phyloP scores from a whole-genome alignment of 148 eudicot genomes.

The Euryodendron excelsum region DNA sequence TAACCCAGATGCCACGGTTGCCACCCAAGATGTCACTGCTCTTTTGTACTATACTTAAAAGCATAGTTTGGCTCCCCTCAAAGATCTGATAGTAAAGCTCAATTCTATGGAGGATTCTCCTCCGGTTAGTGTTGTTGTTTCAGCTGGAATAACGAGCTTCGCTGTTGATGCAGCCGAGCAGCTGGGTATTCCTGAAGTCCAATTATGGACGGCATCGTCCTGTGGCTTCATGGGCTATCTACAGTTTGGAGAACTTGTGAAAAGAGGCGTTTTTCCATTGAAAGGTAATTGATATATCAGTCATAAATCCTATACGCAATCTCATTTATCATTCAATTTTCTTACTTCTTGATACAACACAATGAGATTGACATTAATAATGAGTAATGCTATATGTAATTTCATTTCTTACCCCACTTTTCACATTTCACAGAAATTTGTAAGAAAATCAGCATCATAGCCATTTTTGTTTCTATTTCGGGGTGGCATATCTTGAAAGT shows the following conservation, averaged over 20 bases:
- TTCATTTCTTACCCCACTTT: too few species aligned
- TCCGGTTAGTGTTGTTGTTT: slow-evolving; percentile 9
- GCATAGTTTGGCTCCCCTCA: background rate
- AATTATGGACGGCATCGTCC: slow-evolving; percentile 14
- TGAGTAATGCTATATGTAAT: too few species aligned
- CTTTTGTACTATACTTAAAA: background rate
- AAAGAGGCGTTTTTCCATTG: slow-evolving; percentile 14
- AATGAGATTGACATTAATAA: too few species aligned
- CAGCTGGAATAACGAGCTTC: slow-evolving; percentile 16
- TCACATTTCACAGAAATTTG: too few species aligned
- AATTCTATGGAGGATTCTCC: slow-evolving; percentile 7
- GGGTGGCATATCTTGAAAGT: too few species aligned
- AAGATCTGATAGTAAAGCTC: background rate
- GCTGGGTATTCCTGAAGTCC: slow-evolving; percentile 11
- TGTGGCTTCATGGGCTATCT: slow-evolving; percentile 14
- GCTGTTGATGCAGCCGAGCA: slow-evolving; percentile 7
- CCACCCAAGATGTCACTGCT: slow-evolving; percentile 11
- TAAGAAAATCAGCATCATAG: too few species aligned
- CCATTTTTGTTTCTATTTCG: too few species aligned
- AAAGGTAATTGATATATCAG: too few species aligned
- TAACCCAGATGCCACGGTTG: slow-evolving; percentile 12
- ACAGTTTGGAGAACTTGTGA: slow-evolving; percentile 15
- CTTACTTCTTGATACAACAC: too few species aligned
- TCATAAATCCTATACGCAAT: too few species aligned
- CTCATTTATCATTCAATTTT: too few species aligned